These are phyloP conservation scores for Aegle marmelos DNA, from an alignment of 345 rosid species.

Conservation along the genomic window DNA sequence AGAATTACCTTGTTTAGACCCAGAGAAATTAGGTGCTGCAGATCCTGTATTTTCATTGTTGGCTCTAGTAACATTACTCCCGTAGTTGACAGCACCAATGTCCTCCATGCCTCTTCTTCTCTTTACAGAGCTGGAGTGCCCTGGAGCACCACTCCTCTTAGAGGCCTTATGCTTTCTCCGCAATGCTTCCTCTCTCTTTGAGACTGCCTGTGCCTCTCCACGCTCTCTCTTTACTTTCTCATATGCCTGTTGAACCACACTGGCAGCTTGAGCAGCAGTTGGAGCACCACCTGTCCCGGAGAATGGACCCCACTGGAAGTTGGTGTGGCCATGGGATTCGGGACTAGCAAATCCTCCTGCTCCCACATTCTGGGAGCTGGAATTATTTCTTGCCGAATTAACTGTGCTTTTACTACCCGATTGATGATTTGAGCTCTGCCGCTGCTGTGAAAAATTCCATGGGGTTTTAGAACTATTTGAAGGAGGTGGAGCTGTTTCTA, in stretches of 20 bases:
- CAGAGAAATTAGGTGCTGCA: conserved; percentile 13
- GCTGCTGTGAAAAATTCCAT: conserved; percentile 44
- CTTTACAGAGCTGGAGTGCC: conserved; percentile 29
- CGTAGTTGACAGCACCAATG: conserved; percentile 21
- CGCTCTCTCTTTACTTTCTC: conserved; percentile 62
- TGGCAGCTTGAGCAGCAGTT: conserved; percentile 54
- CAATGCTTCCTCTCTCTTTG: conserved; percentile 38
- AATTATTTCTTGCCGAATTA: conserved; percentile 25
- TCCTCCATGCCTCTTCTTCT: conserved; percentile 51
- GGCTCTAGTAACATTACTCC: conserved; percentile 24
- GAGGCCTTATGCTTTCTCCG: conserved; percentile 36
- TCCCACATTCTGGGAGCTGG: conserved; percentile 18
- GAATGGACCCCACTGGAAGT: conserved; percentile 51
- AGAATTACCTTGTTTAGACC: conserved; percentile 14
- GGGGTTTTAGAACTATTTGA: conserved; percentile 17
- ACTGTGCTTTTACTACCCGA: conserved; percentile 29
- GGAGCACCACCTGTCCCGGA: conserved; percentile 42
- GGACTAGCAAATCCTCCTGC: conserved; percentile 22
- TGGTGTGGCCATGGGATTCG: conserved; percentile 33
- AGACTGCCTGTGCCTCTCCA: conserved; percentile 51
- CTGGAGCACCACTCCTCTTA: conserved; percentile 32
- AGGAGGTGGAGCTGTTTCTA: conserved; percentile 56
- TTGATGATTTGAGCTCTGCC: conserved; percentile 38
- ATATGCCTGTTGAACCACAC: conserved; percentile 54
- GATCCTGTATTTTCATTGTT: conserved; percentile 15